These are phyloP conservation scores for Salix exigua DNA, from an alignment of 345 rosid species.

Conservation along the genomic window DNA sequence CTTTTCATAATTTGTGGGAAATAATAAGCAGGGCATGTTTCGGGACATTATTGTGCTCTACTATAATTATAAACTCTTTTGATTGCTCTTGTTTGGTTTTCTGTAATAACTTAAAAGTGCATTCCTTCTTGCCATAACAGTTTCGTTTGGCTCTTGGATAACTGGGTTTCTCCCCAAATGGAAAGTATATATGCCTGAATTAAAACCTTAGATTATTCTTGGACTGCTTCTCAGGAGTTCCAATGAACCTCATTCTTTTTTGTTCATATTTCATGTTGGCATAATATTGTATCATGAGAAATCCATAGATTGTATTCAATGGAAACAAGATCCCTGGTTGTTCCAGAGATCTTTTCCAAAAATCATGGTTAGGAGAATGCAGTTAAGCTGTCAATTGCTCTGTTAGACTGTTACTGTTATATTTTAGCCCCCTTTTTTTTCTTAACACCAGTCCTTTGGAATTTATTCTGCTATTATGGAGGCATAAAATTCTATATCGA, in stretches of 20 bases:
- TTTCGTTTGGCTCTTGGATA: too few relatives aligned
- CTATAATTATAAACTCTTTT: not conserved
- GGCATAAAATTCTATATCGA: not conserved
- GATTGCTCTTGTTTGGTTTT: too few relatives aligned
- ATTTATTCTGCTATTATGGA: not conserved
- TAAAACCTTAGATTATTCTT: too few relatives aligned
- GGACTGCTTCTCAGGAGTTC: too few relatives aligned
- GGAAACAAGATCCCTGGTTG: not conserved
- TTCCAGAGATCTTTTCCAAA: not conserved
- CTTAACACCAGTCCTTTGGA: not conserved
- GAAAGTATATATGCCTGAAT: too few relatives aligned
- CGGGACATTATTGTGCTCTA: not conserved
- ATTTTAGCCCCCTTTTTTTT: not conserved
- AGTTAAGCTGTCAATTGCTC: not conserved
- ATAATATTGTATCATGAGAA: not conserved
- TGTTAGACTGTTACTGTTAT: not conserved
- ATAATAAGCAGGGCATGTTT: not conserved
- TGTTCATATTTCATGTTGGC: not conserved
- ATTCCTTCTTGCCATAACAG: too few relatives aligned
- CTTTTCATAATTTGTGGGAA: not conserved
- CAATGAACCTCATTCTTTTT: not conserved
- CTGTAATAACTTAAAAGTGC: too few relatives aligned
- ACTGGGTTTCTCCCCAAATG: too few relatives aligned
- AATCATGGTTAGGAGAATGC: not conserved
- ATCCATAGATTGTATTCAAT: not conserved